phyloP scores from a whole-genome alignment of 345 rosid genomes.

The Aegle marmelos region DNA sequence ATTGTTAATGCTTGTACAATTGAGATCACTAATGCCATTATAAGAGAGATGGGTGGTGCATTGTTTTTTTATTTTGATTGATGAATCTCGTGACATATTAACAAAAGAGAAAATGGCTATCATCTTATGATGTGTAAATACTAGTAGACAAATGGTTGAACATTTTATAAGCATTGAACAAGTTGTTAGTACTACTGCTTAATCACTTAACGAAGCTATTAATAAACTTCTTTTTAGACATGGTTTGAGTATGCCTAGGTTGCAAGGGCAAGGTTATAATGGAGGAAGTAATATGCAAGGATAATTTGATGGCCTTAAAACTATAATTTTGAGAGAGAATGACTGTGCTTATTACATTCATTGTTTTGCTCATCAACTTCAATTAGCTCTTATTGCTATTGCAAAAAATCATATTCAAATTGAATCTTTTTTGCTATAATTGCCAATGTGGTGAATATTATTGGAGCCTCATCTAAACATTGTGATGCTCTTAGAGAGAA shows the following conservation, averaged over 20 bases:
- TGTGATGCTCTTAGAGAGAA: background rate
- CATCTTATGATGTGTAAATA: no score
- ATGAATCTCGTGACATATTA: background rate
- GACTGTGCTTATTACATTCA: background rate
- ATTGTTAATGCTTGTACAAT: background rate
- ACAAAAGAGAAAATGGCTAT: background rate
- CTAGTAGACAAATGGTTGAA: no score
- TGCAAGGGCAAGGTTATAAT: background rate
- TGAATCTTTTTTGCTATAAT: background rate
- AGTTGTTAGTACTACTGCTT: no score
- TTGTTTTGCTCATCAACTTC: slow-evolving; percentile 10
- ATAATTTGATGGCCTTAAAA: background rate
- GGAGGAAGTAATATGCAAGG: background rate
- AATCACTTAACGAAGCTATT: background rate
- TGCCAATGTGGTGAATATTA: background rate
- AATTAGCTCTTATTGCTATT: background rate
- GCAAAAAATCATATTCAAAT: background rate
- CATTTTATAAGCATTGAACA: no score
- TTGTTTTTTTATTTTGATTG: background rate
- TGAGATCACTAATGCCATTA: background rate
- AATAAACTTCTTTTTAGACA: background rate
- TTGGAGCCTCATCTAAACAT: background rate
- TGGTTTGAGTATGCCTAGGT: background rate
- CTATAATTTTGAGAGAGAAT: no score
- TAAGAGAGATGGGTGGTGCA: background rate